These are phyloP conservation scores for Fomes fomentarius DNA, from an alignment of 1,284 basidiomycete genomes.

Conservation along the genomic window DNA sequence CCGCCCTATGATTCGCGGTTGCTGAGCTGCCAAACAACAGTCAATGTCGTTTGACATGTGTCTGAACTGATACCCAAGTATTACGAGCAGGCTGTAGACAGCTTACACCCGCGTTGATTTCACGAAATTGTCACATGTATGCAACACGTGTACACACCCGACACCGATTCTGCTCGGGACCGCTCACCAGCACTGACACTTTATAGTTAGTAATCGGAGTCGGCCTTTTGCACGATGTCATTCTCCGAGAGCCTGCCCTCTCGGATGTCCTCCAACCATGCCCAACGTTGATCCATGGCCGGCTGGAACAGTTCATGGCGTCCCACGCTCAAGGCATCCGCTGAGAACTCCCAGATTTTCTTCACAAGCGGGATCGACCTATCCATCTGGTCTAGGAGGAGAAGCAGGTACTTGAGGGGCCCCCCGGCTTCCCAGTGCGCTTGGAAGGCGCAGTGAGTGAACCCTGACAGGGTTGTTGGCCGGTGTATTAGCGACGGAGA, in stretches of 20 bases:
- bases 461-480: conserved; percentile 23
- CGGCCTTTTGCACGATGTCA: no score
- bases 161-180: no score
- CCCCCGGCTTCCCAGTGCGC: conserved; percentile 9
- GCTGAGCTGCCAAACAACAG: no score
- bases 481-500: background rate
- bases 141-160: no score
- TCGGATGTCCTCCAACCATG: background rate
- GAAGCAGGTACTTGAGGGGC: conserved; percentile 11
- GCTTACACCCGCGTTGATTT: no score
- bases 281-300: conserved; percentile 8
- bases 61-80: no score
- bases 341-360: conserved; percentile 31
- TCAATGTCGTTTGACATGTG: no score
- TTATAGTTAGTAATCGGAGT: no score
- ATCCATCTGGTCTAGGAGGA: conserved; percentile 18
- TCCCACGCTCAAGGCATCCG: conserved; percentile 9
- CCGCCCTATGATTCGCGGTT: no score
- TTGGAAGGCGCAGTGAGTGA: conserved; percentile 18
- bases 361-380: conserved; percentile 24
- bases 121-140: no score
- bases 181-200: no score
- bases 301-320: background rate
- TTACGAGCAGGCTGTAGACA: no score
- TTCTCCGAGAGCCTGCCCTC: background rate